Evolutionary conservation across 2,329 filamentous ascomycete genomes (phyloP).

Genomic region (Penicillium sp.): DNA sequence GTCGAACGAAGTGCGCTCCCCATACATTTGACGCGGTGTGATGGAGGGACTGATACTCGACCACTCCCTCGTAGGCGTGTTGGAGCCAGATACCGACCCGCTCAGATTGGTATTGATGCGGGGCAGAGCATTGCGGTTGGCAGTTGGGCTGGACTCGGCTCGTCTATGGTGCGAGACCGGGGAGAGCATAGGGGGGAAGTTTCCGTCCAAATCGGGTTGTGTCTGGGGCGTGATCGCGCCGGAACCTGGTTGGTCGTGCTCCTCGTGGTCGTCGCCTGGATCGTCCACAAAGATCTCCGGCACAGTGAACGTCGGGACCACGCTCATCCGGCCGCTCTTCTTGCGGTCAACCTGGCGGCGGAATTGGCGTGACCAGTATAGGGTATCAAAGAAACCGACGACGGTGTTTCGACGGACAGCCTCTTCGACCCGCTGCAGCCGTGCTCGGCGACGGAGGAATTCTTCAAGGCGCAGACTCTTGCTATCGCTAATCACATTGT

Average conservation of each 20-base stretch:
- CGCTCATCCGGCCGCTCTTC: conserved; percentile 72
- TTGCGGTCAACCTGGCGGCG: conserved; percentile 71
- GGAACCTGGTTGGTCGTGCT: conserved; percentile 14
- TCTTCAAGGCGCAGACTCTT: conserved; percentile 94
- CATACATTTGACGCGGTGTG: conserved; percentile 33
- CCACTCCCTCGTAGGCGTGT: conserved; percentile 44
- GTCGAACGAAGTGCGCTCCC: conserved; percentile 36
- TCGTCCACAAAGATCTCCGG: conserved; percentile 91
- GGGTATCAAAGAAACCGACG: conserved; percentile 91
- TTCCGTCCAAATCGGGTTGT: conserved; percentile 18
- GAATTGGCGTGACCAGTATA: conserved; percentile 82
- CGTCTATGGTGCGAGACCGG: conserved; percentile 28
- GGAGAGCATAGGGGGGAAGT: conserved; percentile 35
- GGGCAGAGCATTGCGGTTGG: conserved; percentile 44
- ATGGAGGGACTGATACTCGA: conserved; percentile 55
- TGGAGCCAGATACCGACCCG: conserved; percentile 38
- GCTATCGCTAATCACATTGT: conserved; percentile 97
- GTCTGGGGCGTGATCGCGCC: conserved; percentile 27
- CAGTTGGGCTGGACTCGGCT: conserved; percentile 32
- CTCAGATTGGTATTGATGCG: conserved; percentile 46
- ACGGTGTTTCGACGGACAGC: conserved; percentile 88
- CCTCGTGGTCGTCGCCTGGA: conserved; percentile 52
- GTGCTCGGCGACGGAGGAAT: conserved; percentile 83
- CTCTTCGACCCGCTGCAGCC: conserved; percentile 91
- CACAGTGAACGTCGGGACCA: conserved; percentile 74